Percentiles rank a stretch among this genome's conserved stretches.
Evolutionary conservation across 495 filamentous ascomycete species (phyloP).

Genomic region (Hypoxylon perforatum): DNA sequence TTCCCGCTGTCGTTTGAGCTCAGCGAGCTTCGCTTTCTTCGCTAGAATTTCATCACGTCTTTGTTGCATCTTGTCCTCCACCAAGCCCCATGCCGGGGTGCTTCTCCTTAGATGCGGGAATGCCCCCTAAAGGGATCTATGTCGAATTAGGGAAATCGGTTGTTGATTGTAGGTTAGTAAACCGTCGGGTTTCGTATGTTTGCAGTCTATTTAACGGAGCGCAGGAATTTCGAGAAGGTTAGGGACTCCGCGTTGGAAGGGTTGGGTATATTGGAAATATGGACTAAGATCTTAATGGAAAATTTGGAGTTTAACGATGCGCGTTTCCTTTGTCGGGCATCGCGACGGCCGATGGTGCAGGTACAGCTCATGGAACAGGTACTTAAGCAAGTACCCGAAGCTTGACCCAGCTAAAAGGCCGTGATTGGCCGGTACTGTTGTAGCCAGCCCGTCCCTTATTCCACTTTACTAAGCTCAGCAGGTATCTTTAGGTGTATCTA

Average conservation of each 20-base stretch:
- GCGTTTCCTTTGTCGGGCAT: conserved; percentile 35
- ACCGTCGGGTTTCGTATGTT: neutral
- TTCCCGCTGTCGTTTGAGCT: conserved; percentile 92
- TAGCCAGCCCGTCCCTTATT: neutral
- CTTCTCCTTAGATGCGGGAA: neutral
- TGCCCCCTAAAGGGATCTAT: neutral
- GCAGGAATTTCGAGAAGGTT: neutral
- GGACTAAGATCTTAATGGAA: too few relatives aligned
- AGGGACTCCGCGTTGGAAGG: neutral
- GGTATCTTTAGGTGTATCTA: conserved; percentile 9
- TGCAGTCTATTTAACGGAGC: neutral
- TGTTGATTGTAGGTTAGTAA: too few relatives aligned
- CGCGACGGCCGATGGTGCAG: conserved; percentile 26
- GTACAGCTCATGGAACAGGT: conserved; percentile 1
- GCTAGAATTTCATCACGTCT: conserved; percentile 92
- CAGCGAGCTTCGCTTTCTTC: conserved; percentile 93
- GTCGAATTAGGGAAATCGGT: neutral
- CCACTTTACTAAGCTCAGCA: conserved; percentile 16
- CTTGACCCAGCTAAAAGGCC: neutral
- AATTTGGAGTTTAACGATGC: conserved; percentile 21
- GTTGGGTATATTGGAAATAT: neutral
- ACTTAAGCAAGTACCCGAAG: neutral
- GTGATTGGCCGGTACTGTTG: neutral
- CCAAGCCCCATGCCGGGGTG: conserved; percentile 53
- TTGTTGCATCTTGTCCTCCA: conserved; percentile 72